Conservation (phyloP, 2,329 filamentous ascomycete species). For the Neonectria ditissima region DNA sequence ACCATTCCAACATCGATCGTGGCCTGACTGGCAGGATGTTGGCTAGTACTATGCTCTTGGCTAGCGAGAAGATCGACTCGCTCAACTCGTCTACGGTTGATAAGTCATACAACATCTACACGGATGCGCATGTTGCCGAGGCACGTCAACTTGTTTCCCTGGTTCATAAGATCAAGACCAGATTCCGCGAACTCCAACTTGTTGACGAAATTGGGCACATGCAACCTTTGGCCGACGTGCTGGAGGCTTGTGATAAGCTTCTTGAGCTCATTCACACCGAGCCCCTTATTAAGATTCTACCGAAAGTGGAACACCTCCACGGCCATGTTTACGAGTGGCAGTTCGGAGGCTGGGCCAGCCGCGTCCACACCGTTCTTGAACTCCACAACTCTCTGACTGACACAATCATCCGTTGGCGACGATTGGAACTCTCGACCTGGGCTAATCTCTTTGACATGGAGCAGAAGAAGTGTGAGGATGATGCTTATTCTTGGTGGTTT, state of each 20-base stretch:
- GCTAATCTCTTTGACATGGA: constrained; percentile 89
- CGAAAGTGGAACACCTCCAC: constrained; percentile 89
- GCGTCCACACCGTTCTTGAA: constrained; percentile 75
- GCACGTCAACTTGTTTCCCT: constrained; percentile 78
- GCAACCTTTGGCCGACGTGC: constrained; percentile 82
- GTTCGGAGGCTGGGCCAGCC: constrained; percentile 84
- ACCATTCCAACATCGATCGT: constrained; percentile 47
- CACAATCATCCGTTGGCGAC: constrained; percentile 88
- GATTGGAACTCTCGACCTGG: constrained; percentile 93
- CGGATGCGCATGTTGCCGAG: constrained; percentile 80
- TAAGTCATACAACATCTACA: constrained; percentile 86
- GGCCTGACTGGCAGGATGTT: constrained; percentile 68
- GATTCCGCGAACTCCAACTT: constrained; percentile 78
- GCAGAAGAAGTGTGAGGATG: constrained; percentile 77
- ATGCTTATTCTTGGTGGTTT: constrained; percentile 95
- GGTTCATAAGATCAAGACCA: constrained; percentile 74
- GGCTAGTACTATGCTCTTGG: constrained; percentile 72
- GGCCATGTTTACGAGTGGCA: constrained; percentile 93
- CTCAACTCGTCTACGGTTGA: constrained; percentile 54
- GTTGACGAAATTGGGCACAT: constrained; percentile 76
- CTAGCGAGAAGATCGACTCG: constrained; percentile 70
- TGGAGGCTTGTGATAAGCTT: constrained; percentile 79
- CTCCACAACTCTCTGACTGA: constrained; percentile 84
- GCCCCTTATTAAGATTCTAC: constrained; percentile 87
- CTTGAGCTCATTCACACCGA: constrained; percentile 82